These are phyloP conservation scores for Aspergillus ibericus DNA, from an alignment of 2,329 filamentous ascomycete species.

Conservation along the genomic window DNA sequence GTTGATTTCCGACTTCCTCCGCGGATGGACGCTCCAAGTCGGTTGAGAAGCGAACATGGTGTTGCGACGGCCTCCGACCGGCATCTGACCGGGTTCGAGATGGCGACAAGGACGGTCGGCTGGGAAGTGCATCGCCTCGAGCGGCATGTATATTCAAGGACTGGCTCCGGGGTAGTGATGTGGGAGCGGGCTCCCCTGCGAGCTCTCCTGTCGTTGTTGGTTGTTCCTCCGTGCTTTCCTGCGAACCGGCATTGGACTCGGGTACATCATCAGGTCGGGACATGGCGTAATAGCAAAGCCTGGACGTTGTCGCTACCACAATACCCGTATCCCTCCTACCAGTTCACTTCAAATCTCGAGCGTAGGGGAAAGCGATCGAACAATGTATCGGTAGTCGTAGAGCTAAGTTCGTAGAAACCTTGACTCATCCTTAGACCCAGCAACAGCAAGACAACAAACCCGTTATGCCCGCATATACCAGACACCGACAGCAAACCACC, in stretches of 20 bases:
- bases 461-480: background rate
- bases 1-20: constrained; percentile 25
- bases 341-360: background rate
- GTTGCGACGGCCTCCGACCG: constrained; percentile 30
- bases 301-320: background rate
- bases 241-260: constrained; percentile 13
- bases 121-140: constrained; percentile 7
- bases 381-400: constrained; percentile 1
- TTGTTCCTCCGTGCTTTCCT: constrained; percentile 10
- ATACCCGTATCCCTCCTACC: background rate
- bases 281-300: constrained; percentile 15
- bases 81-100: constrained; percentile 30
- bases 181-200: background rate
- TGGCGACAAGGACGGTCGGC: constrained; percentile 29
- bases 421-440: constrained; percentile 12
- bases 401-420: constrained; percentile 4
- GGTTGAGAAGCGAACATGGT: constrained; percentile 36
- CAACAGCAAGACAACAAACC: background rate
- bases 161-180: constrained; percentile 13
- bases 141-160: constrained; percentile 13
- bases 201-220: constrained; percentile 2
- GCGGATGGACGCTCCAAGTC: constrained; percentile 28
- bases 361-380: background rate
- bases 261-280: constrained; percentile 15
- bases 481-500: background rate